Evolutionary conservation across 352 stramenopile genomes (phyloP), one percentile per base, ranked within the genome.

Genomic region (Phytopythium montanum): DNA sequence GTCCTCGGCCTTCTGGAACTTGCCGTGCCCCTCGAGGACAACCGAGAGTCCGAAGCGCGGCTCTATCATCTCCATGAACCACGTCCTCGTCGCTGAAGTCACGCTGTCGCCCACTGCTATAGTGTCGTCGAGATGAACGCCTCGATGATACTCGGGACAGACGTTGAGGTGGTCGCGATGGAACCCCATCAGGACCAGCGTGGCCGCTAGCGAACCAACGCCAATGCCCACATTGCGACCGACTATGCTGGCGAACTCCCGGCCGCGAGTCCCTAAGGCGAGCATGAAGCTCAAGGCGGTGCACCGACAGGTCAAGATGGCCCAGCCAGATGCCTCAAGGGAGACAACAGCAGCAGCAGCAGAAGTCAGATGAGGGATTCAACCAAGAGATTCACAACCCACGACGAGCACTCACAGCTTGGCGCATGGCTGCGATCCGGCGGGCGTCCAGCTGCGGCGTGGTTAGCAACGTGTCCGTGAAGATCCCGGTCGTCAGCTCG

Each of bases 241-340:
- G 19, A 76, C 53, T 10, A 76, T 41, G 28, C 66, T 46, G 26
- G 69, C 23, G 12, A 89, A 33, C 10, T 79, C 64, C 3, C 64
- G 61, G 5, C 48, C 61, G 29, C 83, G 74, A 49, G 59, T 68
- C 59, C 76, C 54, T 19, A 85, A 14, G 23, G 78, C 69, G 53
- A 72, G 77, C 39, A 73, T 59, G 0, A 91, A 57, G 25, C 61
- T 79, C 25, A 42, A 56, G 51, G 76, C 59, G 48, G 74, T 79
- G 45, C 85, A 68, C 12, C 70, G 63, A 50, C 79, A 82, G 19
- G 60, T 60, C 31, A 91, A 64, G 4, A 88, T 53, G 41, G 73
- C 71, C 59, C 77, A 86, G 2, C 78, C 44, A 59, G 73, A 76
- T 9, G 55, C 54, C 59, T 64, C 18, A 18, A 19, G 14, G 33